Evolutionary conservation across 257 asterid genomes (phyloP).

Genomic region (Solanum clarkiae): DNA sequence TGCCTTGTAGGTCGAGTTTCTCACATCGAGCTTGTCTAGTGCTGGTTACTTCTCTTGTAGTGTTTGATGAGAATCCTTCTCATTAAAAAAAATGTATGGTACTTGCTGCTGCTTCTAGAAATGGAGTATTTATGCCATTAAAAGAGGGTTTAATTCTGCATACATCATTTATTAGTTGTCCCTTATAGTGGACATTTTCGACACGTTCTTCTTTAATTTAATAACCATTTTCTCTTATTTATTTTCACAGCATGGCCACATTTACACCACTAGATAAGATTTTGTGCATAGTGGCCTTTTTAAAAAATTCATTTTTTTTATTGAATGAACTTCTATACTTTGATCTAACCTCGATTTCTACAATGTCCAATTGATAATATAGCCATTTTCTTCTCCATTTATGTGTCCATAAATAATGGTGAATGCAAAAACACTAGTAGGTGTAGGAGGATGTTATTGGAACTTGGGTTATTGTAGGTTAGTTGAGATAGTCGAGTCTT

Average conservation of each 20-base stretch:
- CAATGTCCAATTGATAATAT: background rate
- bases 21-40: too few relatives aligned
- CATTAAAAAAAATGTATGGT: background rate
- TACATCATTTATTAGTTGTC: background rate
- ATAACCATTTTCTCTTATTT: background rate
- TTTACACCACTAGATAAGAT: background rate
- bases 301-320: background rate
- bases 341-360: background rate
- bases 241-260: background rate
- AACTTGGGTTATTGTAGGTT: too few relatives aligned
- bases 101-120: background rate
- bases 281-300: background rate
- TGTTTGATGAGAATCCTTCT: too few relatives aligned
- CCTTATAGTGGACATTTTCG: background rate
- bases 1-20: rapidly evolving
- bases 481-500: too few relatives aligned
- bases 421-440: background rate
- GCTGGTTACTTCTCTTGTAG: too few relatives aligned
- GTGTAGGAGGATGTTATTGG: too few relatives aligned
- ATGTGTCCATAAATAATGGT: background rate
- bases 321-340: background rate
- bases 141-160: background rate
- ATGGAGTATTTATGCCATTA: background rate
- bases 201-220: background rate
- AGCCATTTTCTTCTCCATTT: background rate